Base-by-base conservation (phyloP, 1,284 basidiomycete species). In the Porodaedalea pini region DNA sequence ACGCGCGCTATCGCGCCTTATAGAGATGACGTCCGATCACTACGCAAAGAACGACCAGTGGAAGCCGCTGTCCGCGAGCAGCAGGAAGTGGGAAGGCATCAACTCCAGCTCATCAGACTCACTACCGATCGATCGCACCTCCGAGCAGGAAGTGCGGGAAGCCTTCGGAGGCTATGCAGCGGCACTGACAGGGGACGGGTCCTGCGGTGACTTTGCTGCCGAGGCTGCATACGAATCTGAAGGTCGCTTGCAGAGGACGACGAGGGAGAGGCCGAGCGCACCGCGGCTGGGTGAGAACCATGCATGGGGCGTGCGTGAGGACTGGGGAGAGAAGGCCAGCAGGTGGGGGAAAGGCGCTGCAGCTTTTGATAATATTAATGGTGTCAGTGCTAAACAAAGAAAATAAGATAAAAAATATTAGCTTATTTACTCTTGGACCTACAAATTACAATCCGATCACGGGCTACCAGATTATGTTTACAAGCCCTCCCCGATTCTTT, bases 1-100 rank as follows among this genome's bases (percentile, higher is more conserved):
- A 67, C 80, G 85, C 32, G 86, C 86, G 0, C 76, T 88, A 0
- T 87, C 84, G 4, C 74, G 85, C 13, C 68, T 88, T 31, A 71
- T 80, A 51, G 85, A 90, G 69, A 87, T 88, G 83, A 81, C 80
- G 21, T 79, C 78, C 50, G 71, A 74, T 19, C 69, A 69, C 23
- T 85, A 85, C 69, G 70, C 70, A 15, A 61, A 59, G 1, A 71
- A 77, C 54, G 72, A 77, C 43, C 64, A 63, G 6, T 81, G 83
- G 77, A 71, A 76, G 15, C 77, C 77, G n/a, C 67, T 76, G 7
- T 70, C 73, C 1, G 48, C 56, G 15, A 61, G 57, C 37, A 59
- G 63, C 21, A 71, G 75, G 31, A 72, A 73, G 61, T 78, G 77
- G 77, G 75, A 77, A 63, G 54, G 52, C 48, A 2, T 43, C 4